Evolutionary conservation across 805 yeast genomes (phyloP).

Genomic region (Metschnikowia cubensis): DNA sequence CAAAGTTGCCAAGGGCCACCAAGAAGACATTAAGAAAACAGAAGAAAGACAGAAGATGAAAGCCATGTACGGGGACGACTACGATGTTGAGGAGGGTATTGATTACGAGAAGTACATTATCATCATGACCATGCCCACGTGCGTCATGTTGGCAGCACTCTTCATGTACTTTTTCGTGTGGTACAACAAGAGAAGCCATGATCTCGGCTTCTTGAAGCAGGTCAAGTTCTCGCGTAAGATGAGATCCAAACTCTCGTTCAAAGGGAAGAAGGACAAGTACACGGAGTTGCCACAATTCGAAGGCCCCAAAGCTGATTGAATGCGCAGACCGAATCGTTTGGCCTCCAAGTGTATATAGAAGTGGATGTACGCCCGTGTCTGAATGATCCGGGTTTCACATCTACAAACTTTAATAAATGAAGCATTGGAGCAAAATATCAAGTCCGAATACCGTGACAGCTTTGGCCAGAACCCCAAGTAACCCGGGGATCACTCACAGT

Average conservation of each 20-base stretch:
- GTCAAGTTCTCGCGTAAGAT: conserved; percentile 23
- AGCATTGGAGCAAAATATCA: background rate
- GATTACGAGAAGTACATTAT: conserved; percentile 58
- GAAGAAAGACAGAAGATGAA: conserved; percentile 29
- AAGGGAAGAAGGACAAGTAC: conserved; percentile 20
- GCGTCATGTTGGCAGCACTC: conserved; percentile 55
- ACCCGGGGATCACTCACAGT: too few species aligned
- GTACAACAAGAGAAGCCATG: conserved; percentile 43
- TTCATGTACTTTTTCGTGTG: conserved; percentile 62
- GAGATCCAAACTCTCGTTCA: conserved; percentile 23
- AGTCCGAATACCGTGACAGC: background rate
- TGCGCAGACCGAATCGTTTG: background rate
- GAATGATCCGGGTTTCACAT: background rate
- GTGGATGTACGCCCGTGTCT: background rate
- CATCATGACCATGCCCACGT: conserved; percentile 64
- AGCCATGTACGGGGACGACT: conserved; percentile 31
- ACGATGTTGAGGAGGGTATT: conserved; percentile 43
- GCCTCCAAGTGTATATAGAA: background rate
- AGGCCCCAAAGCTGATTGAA: conserved; percentile 16
- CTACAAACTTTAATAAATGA: background rate
- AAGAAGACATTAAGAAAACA: conserved; percentile 38
- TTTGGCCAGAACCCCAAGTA: too few species aligned
- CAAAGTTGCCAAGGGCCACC: conserved; percentile 46
- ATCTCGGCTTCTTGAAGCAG: conserved; percentile 38
- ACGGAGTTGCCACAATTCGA: conserved; percentile 33